Base-by-base conservation (phyloP, 202 grass and related monocot genomes). In the Carex sylvatica region DNA sequence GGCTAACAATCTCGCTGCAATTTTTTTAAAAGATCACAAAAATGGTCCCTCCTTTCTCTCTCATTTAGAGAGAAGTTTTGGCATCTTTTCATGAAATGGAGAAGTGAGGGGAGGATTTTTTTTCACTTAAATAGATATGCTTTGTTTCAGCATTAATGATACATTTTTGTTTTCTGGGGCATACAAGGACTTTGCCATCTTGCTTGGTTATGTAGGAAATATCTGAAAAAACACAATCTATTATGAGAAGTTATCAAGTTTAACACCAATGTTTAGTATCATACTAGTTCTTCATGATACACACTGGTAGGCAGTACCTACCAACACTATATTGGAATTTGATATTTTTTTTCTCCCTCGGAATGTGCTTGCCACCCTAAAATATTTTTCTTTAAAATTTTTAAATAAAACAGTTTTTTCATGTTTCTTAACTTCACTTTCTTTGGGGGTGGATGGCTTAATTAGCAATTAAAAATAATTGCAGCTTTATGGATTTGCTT, bases 401-500 rank as follows among this genome's bases (percentile, higher is more conserved):
- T 61, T 19, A 61, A 70, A 70, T 15, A 40, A 65, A 70, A 44
- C 62, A 33, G 30, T 40, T 19, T 69, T 67, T 64, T 69, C 65
- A 24, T 72, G 23, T 72, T n/a, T 49, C 40, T 22, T 24, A 13
- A 24, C 40, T 74, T 53, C 28, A 54, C 70, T 28, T 74, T 52
- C 46, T 55, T 18, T 75, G 14, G 26, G 55, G 59, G 5, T 23
- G 14, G 23, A 75, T 75, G 71, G 15, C 49, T 55, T 54, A 75
- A 75, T 26, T 54, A 75, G 13, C 13, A 31, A 75, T 20, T 65
- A 9, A 47, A 64, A 67, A 74, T 23, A 78, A 9, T 71, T 83
- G 81, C 71, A 97, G 94, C 83, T 97, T 65, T 97, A 91, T 72
- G 91, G 94, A 75, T 89, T 97, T 86, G 84, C 80, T 61, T 97